A percentile compares a stretch with the other conserved stretches of the same genome.
Conservation (phyloP, 2,329 filamentous ascomycete genomes). For the Pseudogymnoascus sp. region DNA sequence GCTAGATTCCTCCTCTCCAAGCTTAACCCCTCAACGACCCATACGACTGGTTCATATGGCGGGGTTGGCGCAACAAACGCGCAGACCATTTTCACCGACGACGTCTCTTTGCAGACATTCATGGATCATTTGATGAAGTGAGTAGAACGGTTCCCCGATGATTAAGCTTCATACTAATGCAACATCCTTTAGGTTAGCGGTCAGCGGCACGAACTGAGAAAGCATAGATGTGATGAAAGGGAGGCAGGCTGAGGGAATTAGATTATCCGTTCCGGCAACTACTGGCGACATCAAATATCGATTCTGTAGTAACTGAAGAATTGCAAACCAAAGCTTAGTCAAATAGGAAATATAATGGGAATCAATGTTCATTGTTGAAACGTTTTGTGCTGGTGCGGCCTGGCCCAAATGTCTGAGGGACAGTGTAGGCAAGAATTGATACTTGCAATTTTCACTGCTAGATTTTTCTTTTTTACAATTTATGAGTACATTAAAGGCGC, state of each 20-base stretch:
- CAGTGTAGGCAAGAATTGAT: background rate
- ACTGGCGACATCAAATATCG: conserved; percentile 1
- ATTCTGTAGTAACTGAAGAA: conserved; percentile 5
- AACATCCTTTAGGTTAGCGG: conserved; percentile 35
- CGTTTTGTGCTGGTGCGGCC: background rate
- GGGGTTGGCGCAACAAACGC: conserved; percentile 78
- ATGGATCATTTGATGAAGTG: conserved; percentile 99
- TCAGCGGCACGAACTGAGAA: conserved; percentile 41
- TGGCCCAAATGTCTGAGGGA: background rate
- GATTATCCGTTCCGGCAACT: conserved; percentile 7
- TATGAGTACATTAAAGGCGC: background rate
- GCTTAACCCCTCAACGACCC: conserved; percentile 94
- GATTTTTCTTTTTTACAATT: background rate
- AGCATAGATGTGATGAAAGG: background rate
- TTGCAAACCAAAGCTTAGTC: conserved; percentile 8
- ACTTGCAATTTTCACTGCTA: background rate
- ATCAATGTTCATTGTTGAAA: background rate
- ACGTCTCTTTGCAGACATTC: conserved; percentile 95
- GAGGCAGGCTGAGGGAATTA: conserved; percentile 5
- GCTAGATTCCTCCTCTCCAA: conserved; percentile 95
- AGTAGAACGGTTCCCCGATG: conserved; percentile 32
- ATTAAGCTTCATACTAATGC: background rate
- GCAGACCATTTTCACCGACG: conserved; percentile 98
- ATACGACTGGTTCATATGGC: conserved; percentile 87
- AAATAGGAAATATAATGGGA: conserved; percentile 9